Conservation (phyloP, 331 rosid genomes). For the Pyrus hybrid region DNA sequence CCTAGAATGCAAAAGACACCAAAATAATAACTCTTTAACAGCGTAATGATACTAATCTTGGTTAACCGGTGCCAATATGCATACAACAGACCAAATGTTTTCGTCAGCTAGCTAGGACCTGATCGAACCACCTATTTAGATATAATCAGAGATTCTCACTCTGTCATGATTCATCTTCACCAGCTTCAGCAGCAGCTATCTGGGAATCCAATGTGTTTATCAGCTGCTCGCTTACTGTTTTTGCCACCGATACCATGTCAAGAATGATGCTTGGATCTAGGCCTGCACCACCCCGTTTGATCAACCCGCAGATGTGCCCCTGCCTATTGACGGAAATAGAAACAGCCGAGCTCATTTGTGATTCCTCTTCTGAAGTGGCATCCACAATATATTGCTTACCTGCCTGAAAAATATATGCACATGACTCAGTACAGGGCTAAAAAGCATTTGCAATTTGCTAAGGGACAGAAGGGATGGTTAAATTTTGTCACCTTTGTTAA, state of each 20-base stretch:
- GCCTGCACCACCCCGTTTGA: conserved; percentile 79
- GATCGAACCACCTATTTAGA: neutral
- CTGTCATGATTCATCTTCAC: conserved; percentile 49
- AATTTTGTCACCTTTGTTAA: conserved; percentile 55
- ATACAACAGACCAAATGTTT: neutral
- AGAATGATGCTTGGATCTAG: conserved; percentile 80
- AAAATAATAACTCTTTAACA: neutral
- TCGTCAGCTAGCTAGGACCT: neutral
- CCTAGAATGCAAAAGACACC: neutral
- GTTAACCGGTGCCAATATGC: neutral
- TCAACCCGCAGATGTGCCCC: conserved; percentile 68
- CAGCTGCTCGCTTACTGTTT: conserved; percentile 71
- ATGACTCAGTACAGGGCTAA: neutral
- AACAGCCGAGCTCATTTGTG: conserved; percentile 84
- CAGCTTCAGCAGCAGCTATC: conserved; percentile 87
- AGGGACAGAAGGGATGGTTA: neutral
- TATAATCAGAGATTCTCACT: conserved; percentile 6
- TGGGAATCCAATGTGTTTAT: conserved; percentile 71
- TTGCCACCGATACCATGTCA: conserved; percentile 80
- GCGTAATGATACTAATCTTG: neutral
- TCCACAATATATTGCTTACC: conserved; percentile 82
- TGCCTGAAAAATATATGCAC: conserved; percentile 30
- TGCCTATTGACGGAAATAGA: conserved; percentile 66
- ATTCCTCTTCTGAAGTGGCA: conserved; percentile 81
- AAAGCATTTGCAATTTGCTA: neutral